These are phyloP conservation scores for Xylariaceae sp. DNA, from an alignment of 2,329 filamentous ascomycete genomes.

Conservation along the genomic window DNA sequence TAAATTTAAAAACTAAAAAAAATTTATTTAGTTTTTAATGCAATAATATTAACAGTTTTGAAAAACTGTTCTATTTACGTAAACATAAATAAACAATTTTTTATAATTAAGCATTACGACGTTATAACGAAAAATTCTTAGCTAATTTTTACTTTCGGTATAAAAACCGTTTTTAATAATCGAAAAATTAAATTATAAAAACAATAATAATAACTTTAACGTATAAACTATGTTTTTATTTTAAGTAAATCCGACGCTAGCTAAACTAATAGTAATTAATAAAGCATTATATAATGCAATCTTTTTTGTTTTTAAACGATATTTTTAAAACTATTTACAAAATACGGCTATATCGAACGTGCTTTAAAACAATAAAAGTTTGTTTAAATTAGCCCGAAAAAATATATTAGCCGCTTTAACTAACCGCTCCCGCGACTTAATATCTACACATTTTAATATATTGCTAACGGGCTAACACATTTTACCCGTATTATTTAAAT, in stretches of 20 bases:
- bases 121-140: background rate
- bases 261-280: background rate
- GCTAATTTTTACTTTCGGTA: background rate
- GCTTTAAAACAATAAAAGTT: background rate
- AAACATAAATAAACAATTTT: background rate
- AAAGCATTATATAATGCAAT: background rate
- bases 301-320: background rate
- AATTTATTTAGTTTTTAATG: background rate
- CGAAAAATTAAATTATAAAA: constrained; percentile 2
- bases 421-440: background rate
- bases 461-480: background rate
- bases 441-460: background rate
- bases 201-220: background rate
- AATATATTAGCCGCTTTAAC: background rate
- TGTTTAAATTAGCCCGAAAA: background rate
- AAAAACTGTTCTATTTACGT: background rate
- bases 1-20: background rate
- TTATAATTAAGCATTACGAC: background rate
- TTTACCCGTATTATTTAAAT: background rate
- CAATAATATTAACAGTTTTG: background rate
- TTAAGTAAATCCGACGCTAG: background rate
- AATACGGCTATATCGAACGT: background rate
- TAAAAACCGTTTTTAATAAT: constrained; percentile 8
- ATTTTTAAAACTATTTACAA: background rate
- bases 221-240: background rate